These are phyloP conservation scores for Fusarium caatingaense DNA, from an alignment of 2,329 filamentous ascomycete species.

Conservation along the genomic window DNA sequence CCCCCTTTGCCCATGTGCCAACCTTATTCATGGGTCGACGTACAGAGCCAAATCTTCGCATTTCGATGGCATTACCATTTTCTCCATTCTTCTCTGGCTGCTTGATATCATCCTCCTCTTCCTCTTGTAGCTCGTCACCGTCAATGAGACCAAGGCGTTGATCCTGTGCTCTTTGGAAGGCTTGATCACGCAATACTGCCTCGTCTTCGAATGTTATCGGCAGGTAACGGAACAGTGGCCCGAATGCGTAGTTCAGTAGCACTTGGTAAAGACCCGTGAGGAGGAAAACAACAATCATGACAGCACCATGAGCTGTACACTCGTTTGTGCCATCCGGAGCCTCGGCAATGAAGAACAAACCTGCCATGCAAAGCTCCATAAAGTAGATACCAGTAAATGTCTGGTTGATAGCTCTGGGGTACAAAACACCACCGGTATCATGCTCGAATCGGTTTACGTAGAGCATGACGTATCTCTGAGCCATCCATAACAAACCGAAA, in stretches of 20 bases:
- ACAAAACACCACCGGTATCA: conserved; percentile 92
- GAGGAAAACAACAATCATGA: conserved; percentile 81
- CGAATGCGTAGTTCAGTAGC: conserved; percentile 84
- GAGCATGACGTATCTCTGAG: conserved; percentile 95
- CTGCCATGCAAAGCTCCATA: conserved; percentile 91
- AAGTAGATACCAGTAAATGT: conserved; percentile 95
- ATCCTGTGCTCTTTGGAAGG: conserved; percentile 84
- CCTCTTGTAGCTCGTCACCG: conserved; percentile 58
- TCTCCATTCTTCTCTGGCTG: conserved; percentile 47
- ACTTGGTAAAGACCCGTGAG: conserved; percentile 83
- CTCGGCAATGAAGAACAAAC: conserved; percentile 83
- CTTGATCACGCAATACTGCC: conserved; percentile 88
- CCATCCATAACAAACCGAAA: conserved; percentile 90
- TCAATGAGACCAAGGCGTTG: conserved; percentile 71
- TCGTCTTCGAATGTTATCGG: conserved; percentile 97
- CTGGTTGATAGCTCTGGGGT: conserved; percentile 93
- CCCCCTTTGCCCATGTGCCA: conserved; percentile 53
- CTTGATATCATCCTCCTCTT: conserved; percentile 55
- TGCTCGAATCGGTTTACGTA: conserved; percentile 91
- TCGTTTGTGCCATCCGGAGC: conserved; percentile 64
- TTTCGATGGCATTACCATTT: conserved; percentile 56
- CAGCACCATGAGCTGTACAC: conserved; percentile 81
- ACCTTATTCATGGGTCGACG: conserved; percentile 61
- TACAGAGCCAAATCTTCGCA: conserved; percentile 54
- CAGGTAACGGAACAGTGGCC: conserved; percentile 86